Evolutionary conservation across 805 yeast species (phyloP), one percentile per base, ranked within the genome.

Genomic region (Pichia sporocuriosa): DNA sequence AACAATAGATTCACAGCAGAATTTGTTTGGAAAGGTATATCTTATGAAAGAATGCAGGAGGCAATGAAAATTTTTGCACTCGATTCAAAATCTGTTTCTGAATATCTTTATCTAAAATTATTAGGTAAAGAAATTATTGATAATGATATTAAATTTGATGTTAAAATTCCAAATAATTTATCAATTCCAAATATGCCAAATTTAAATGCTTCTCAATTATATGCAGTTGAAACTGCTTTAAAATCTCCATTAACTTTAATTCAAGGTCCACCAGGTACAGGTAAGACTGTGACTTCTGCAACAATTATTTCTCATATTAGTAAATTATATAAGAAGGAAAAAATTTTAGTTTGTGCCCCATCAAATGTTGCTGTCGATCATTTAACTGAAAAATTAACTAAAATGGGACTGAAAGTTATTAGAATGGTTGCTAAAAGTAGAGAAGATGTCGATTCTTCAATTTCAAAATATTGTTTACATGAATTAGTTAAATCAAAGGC

Each of bases 251-350:
- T 88, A 33, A 75, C 93, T 6, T 69, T 87, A 50, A 86, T 87
- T 47, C 96, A 89, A 60, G 97, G 97, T 15, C 97, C 97, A 9
- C 97, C 97, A 4, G 95, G 95, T 49, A 89, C 97, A 0, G 97
- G 97, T 58, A 89, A 89, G 57, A 89, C 97, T 1, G 94, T 86
- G 13, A 88, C 96, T 0, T 86, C 96, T 0, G 90, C 96, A 2
- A 81, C 95, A 0, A 84, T 89, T 44, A 75, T 88, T 24, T 81
- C 84, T 52, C 95, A 86, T 54, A 65, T 87, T 40, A 69, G 79
- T 3, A 75, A 77, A 44, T 55, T 79, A 46, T 76, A 75, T 51
- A 39, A 40, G 31, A 74, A 75, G 42, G 79, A 76, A 36, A 75
- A 76, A 47, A 77, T 88, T 8, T 68, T 89, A 31, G 96, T 88